Percentiles rank a stretch among this genome's conserved stretches.
These are phyloP conservation scores for Nemania abortiva DNA, from an alignment of 2,329 filamentous ascomycete genomes.

Conservation along the genomic window DNA sequence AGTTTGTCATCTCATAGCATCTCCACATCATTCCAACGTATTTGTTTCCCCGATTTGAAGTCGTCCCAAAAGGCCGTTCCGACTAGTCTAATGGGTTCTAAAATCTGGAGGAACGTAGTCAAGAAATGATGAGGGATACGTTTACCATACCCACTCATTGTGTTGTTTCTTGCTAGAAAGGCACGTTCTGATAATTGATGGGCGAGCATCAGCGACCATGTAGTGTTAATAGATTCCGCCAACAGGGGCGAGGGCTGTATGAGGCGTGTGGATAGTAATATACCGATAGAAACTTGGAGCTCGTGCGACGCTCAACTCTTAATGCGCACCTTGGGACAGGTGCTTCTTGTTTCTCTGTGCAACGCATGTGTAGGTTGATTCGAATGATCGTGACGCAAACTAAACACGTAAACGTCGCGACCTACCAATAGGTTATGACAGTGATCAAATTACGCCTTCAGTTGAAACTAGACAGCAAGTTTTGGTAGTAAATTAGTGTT, in stretches of 20 bases:
- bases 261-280: slow-evolving; percentile 39
- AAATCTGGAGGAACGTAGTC: slow-evolving; percentile 19
- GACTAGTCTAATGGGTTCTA: slow-evolving; percentile 29
- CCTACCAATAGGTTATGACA: too few species aligned
- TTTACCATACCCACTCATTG: slow-evolving; percentile 6
- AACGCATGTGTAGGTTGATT: too few species aligned
- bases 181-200: slow-evolving; percentile 28
- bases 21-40: slow-evolving; percentile 37
- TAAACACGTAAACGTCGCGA: too few species aligned
- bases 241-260: slow-evolving; percentile 21
- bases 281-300: slow-evolving; percentile 31
- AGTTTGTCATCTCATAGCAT: slow-evolving; percentile 43
- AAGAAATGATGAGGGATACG: slow-evolving; percentile 19
- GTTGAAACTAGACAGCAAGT: neutral
- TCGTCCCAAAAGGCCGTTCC: slow-evolving; percentile 26
- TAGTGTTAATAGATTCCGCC: slow-evolving; percentile 39
- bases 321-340: neutral
- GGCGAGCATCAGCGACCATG: slow-evolving; percentile 26
- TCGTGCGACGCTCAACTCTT: neutral
- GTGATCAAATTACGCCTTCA: neutral
- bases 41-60: slow-evolving; percentile 36
- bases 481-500: neutral
- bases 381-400: neutral
- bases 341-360: too few species aligned
- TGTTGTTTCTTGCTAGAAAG: slow-evolving; percentile 23